Percentiles rank a stretch among this genome's conserved stretches.
Evolutionary conservation across 352 stramenopile genomes (phyloP).

Genomic region (Thalassiosira exigua): DNA sequence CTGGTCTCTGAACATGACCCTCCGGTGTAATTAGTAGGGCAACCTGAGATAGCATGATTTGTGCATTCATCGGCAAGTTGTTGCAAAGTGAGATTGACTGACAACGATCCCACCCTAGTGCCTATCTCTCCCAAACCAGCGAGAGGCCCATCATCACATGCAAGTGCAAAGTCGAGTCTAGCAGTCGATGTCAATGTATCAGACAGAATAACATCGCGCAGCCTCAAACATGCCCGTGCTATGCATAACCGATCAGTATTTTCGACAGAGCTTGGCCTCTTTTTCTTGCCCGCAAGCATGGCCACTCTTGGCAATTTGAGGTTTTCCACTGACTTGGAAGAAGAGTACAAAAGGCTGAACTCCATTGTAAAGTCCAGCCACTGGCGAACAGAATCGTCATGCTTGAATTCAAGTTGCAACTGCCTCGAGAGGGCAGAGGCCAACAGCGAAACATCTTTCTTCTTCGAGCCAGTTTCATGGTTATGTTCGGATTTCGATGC

Average conservation of each 20-base stretch:
- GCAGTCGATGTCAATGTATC: conserved; percentile 5
- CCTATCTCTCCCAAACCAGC: conserved; percentile 4
- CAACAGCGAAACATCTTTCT: conserved; percentile 27
- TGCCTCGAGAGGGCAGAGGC: conserved; percentile 13
- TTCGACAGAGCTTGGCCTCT: background rate
- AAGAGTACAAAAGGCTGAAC: conserved; percentile 33
- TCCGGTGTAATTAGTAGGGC: too few species aligned
- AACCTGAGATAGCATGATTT: too few species aligned
- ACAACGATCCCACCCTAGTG: conserved; percentile 28
- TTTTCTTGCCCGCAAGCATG: conserved; percentile 15
- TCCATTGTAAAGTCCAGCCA: conserved; percentile 33
- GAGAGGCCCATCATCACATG: conserved; percentile 4
- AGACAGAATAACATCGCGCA: conserved; percentile 37
- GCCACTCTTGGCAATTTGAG: conserved; percentile 23
- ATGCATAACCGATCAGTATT: conserved; percentile 11
- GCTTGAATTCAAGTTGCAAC: conserved; percentile 27
- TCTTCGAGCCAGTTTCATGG: background rate
- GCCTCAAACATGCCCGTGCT: conserved; percentile 20
- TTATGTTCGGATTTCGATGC: background rate
- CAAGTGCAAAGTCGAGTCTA: conserved; percentile 32
- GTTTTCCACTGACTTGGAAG: conserved; percentile 7
- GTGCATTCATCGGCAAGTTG: background rate
- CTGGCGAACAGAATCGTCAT: conserved; percentile 31
- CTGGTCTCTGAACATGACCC: too few species aligned
- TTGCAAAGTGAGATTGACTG: conserved; percentile 25